Evolutionary conservation across 129 eudicot genomes (phyloP).

Genomic region (carrot (Daucus carota)): DNA sequence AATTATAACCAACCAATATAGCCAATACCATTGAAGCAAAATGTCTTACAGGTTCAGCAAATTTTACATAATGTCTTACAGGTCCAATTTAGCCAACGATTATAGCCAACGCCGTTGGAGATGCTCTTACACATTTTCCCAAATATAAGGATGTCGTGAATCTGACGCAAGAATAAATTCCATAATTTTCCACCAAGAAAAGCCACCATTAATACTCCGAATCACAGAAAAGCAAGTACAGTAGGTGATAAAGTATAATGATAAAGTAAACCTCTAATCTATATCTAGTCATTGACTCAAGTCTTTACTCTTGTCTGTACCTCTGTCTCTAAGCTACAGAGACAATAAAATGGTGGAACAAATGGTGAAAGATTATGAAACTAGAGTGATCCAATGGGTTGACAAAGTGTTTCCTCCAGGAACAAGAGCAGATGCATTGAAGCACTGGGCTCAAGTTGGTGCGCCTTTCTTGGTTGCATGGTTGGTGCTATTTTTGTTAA

Average conservation of each 20-base stretch:
- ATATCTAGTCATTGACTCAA: background rate
- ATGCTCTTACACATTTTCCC: too few species aligned
- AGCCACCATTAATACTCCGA: too few species aligned
- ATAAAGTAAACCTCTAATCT: background rate
- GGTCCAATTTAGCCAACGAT: too few species aligned
- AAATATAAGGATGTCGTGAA: too few species aligned
- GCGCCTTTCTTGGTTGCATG: constrained; percentile 28
- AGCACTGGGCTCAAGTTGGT: constrained; percentile 24
- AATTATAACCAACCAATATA: too few species aligned
- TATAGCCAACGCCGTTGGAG: too few species aligned
- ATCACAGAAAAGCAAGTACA: background rate
- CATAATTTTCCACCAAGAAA: too few species aligned
- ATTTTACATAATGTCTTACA: too few species aligned
- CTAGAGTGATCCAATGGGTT: constrained; percentile 21
- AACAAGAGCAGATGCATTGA: constrained; percentile 28
- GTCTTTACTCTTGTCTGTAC: background rate
- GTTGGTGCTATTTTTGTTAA: constrained; percentile 16
- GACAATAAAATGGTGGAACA: constrained; percentile 13
- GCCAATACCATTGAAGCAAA: too few species aligned
- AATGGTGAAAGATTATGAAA: constrained; percentile 28
- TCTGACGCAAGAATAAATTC: too few species aligned
- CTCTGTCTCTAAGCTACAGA: background rate
- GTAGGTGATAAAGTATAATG: background rate
- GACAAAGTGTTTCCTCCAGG: constrained; percentile 47
- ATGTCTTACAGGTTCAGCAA: too few species aligned